Base-by-base conservation (phyloP, 345 rosid genomes). In the Mallotus nudiflorus region DNA sequence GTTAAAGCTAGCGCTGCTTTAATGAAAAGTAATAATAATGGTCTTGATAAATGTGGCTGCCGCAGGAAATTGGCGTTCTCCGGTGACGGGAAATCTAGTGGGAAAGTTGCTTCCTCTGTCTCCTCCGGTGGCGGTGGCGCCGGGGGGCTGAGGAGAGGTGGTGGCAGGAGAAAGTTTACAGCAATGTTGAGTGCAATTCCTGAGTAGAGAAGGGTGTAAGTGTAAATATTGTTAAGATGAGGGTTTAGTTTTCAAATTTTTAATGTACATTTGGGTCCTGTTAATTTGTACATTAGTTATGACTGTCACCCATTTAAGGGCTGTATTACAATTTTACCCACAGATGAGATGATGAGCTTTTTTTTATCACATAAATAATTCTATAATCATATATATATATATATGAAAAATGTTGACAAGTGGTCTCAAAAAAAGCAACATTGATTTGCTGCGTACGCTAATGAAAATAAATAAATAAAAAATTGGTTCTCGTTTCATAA, bases 1-100 rank as follows among this genome's bases (percentile, higher is more conserved):
- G 98, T 95, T 19, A 92, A 88, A 81, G 99, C 99, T 11, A 95
- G 94, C 86, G 76, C 94, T 2, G 99, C 99, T 5, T 76, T 95
- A 0, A 82, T 81, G 94, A 89, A 76, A 60, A 51, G 57, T 12
- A 40, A 64, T 54, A 4, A 8, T 42, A 73, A 72, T 27, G 79
- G 85, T 14, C 81, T 73, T 24, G 81, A 80, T 13, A 75, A 78
- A 78, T 78, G 88, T 15, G 70, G 80, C 56, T 81, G 86, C 52
- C 75, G 85, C 64, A 69, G 83, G 74, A 85, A 89, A 69, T 48
- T 75, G 22, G 75, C 16, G 19, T 70, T 82, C 59, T 57, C 87
- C 4, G 74, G 65, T 0, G 82, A 70, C 10, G 66, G 24, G 2
- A 73, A 76, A 20, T 70, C 67, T 39, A 18, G 74, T 0, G 31